These are phyloP conservation scores for Rhodofomes roseus DNA, from an alignment of 1,284 basidiomycete species.

Conservation along the genomic window DNA sequence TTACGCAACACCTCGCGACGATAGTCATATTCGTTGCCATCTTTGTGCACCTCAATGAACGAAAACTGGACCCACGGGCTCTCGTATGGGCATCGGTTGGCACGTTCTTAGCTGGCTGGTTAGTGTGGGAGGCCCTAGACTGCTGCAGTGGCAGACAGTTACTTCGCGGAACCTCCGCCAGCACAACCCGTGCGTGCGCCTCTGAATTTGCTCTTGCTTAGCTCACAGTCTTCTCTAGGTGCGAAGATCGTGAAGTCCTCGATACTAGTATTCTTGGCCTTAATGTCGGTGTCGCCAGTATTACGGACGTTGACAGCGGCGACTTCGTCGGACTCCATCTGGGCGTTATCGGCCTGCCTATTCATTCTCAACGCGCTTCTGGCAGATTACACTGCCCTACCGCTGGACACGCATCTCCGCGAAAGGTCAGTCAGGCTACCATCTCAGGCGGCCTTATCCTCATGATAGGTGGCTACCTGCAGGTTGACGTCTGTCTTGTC, in stretches of 20 bases:
- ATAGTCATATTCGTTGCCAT: constrained; percentile 81
- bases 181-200: constrained; percentile 30
- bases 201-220: constrained; percentile 1
- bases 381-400: constrained; percentile 56
- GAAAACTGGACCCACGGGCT: constrained; percentile 61
- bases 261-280: constrained; percentile 81
- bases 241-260: constrained; percentile 70
- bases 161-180: constrained; percentile 1
- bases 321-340: constrained; percentile 95
- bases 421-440: constrained; percentile 32
- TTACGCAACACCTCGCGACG: constrained; percentile 82
- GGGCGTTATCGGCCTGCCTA: constrained; percentile 79
- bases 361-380: constrained; percentile 62
- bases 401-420: constrained; percentile 28
- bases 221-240: constrained; percentile 37
- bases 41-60: constrained; percentile 71
- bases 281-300: constrained; percentile 90
- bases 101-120: constrained; percentile 59
- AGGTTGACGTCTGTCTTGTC: constrained; percentile 89
- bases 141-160: constrained; percentile 17
- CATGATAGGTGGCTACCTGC: constrained; percentile 14
- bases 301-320: constrained; percentile 90
- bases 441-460: constrained; percentile 4
- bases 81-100: constrained; percentile 65
- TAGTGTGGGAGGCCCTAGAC: constrained; percentile 59